Evolutionary conservation across 2,329 filamentous ascomycete species (phyloP).

Genomic region (Colletotrichum sp.): DNA sequence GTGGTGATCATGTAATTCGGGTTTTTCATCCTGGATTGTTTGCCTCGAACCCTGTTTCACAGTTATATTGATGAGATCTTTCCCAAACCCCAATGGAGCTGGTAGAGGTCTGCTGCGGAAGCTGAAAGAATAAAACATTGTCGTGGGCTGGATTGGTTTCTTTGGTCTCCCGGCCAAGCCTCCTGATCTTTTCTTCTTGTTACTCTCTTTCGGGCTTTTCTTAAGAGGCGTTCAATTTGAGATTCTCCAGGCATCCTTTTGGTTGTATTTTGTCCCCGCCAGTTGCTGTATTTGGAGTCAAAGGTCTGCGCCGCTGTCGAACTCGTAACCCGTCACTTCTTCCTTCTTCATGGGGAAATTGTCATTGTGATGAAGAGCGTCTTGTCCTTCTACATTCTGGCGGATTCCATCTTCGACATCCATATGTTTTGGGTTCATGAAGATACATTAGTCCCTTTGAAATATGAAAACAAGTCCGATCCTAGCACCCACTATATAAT

Average conservation of each 20-base stretch:
- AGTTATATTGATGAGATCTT: not conserved
- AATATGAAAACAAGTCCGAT: not conserved
- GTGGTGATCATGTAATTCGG: not conserved
- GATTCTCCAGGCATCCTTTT: not conserved
- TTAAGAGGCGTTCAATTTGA: not conserved
- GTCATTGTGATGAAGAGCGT: not conserved
- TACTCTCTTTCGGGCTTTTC: not conserved
- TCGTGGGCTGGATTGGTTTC: not conserved
- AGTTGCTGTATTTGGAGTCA: not conserved
- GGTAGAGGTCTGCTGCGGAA: not conserved
- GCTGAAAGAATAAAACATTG: not conserved
- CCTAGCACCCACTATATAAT: not conserved
- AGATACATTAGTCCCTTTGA: not conserved
- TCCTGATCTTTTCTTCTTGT: not conserved
- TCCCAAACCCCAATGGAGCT: too few species aligned
- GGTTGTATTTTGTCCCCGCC: not conserved
- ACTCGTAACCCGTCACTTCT: not conserved
- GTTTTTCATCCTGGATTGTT: not conserved
- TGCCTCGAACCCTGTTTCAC: not conserved
- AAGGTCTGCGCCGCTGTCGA: not conserved
- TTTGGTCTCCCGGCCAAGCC: not conserved
- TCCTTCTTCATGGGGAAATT: too few species aligned
- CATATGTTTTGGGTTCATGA: not conserved
- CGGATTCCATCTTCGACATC: not conserved
- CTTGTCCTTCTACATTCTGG: not conserved